phyloP scores from a whole-genome alignment of 345 rosid genomes.

The Hirschfeldia incana region DNA sequence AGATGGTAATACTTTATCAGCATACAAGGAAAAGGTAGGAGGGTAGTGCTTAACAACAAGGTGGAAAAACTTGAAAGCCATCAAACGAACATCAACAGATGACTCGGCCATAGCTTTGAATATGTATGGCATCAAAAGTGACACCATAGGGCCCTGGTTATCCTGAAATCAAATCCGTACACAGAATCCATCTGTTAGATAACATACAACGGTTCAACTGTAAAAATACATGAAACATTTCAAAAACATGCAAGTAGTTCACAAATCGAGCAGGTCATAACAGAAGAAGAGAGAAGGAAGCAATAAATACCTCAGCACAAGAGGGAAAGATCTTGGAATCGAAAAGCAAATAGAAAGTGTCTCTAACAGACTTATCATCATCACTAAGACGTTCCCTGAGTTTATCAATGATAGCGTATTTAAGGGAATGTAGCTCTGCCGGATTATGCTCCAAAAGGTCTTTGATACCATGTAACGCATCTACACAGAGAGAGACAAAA shows the following conservation, averaged over 20 bases:
- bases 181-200: conserved; percentile 32
- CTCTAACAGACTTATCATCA: conserved; percentile 63
- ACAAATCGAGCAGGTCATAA: too few species aligned
- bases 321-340: conserved; percentile 60
- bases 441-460: conserved; percentile 72
- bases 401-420: conserved; percentile 59
- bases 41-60: conserved; percentile 69
- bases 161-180: conserved; percentile 54
- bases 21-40: conserved; percentile 59
- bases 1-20: conserved; percentile 61
- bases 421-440: conserved; percentile 59
- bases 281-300: neutral
- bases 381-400: conserved; percentile 72
- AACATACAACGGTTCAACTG: neutral
- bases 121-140: conserved; percentile 72
- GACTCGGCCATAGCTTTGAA: conserved; percentile 79
- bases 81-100: conserved; percentile 75
- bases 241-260: neutral
- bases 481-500: conserved; percentile 43
- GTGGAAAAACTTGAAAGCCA: conserved; percentile 80
- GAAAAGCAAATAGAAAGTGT: conserved; percentile 59
- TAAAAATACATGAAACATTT: neutral
- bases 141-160: conserved; percentile 63
- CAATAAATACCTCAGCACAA: conserved; percentile 62
- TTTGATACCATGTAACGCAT: conserved; percentile 70